Base-by-base conservation (phyloP, 1,139 yeast species). In the Hyphopichia fennica region DNA sequence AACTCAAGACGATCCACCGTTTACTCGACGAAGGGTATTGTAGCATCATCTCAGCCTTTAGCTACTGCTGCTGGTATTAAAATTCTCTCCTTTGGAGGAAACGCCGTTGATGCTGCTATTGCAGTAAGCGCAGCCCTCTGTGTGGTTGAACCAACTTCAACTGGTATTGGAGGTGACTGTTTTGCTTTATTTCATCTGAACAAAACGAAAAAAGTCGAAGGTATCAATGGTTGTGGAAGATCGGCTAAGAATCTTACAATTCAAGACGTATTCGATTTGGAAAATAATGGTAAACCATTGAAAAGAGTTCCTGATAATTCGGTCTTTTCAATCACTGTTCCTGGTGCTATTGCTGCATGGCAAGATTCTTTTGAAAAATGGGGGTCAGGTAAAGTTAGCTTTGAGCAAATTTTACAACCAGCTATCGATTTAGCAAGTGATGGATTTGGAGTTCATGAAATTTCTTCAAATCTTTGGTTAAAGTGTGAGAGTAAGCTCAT, bases 151-250 rank as follows among this genome's bases (percentile, higher is more conserved):
- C 95, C 95, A 0, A 76, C 79, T 27, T 82, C 88, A 47, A 87
- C 93, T 1, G 95, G 95, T 13, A 75, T 87, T 42, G 96, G 95
- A 3, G 95, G 95, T 27, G 96, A 87, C 57, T 83, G 87, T 46
- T 87, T 86, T 66, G 79, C 83, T 1, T 64, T 87, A 39, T 82
- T 71, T 56, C 84, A 82, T 60, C 74, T 79, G 35, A 72, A 73
- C 30, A 53, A 63, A 29, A 67, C 75, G 19, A 70, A 74, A 42
- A 65, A 69, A 44, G 87, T 85, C 1, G 65, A 69, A 43, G 95
- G 93, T 0, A 55, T 87, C 50, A 87, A 87, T 58, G 96, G 93
- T 4, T 80, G 88, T 33, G 96, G 96, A 8, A 72, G 87, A 44
- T 72, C 91, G 1, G 86, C 93, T 1, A 58, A 70, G 20, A 63